A percentile compares a stretch with the other conserved stretches of the same genome.
phyloP scores from a whole-genome alignment of 140 eudicot genomes.

The Oenanthe javanica region DNA sequence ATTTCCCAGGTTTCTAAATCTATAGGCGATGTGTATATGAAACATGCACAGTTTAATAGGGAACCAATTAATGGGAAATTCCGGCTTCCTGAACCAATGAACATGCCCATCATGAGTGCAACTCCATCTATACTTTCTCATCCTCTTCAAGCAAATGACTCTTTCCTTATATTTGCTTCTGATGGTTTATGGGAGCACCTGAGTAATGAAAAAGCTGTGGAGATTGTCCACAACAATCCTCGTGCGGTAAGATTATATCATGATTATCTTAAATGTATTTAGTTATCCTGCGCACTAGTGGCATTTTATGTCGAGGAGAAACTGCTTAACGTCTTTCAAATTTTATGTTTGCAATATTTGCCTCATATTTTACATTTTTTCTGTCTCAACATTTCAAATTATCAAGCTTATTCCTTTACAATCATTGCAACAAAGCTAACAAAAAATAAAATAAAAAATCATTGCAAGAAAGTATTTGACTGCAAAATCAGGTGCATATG shows the following conservation, averaged over 20 bases:
- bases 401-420: not conserved
- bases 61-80: slow-evolving; percentile 51
- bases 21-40: slow-evolving; percentile 78
- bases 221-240: slow-evolving; percentile 58
- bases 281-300: not conserved
- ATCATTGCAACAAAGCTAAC: not conserved
- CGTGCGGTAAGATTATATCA: slow-evolving; percentile 37
- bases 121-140: slow-evolving; percentile 48
- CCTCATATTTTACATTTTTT: not conserved
- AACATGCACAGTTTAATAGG: slow-evolving; percentile 45
- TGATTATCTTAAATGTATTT: not conserved
- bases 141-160: slow-evolving; percentile 50
- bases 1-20: slow-evolving; percentile 66
- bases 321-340: no score
- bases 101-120: slow-evolving; percentile 56
- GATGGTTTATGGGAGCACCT: slow-evolving; percentile 83
- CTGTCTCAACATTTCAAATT: not conserved
- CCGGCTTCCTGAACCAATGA: slow-evolving; percentile 48
- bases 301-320: not conserved
- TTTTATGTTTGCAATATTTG: not conserved
- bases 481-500: not conserved
- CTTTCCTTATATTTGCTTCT: slow-evolving; percentile 66
- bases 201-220: slow-evolving; percentile 65
- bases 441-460: no score
- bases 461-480: not conserved